Conservation (phyloP, 2,329 filamentous ascomycete species). For the Trichophyton rubrum region DNA sequence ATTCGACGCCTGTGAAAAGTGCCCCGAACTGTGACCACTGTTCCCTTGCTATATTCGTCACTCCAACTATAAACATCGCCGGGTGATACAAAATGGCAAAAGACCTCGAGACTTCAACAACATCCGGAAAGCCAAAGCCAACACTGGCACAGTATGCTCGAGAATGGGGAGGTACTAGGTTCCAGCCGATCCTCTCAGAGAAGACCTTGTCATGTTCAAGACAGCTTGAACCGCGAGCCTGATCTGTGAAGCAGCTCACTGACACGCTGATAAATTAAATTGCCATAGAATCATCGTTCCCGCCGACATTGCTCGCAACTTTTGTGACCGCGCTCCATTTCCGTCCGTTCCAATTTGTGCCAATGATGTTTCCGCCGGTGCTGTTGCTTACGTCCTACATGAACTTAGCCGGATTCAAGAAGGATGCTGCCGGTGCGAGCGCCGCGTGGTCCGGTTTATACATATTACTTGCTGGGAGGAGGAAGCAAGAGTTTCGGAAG, state of each 20-base stretch:
- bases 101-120: slow-evolving; percentile 14
- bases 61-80: not conserved
- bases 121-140: slow-evolving; percentile 25
- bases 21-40: not conserved
- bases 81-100: not conserved
- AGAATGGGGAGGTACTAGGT: slow-evolving; percentile 32
- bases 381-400: slow-evolving; percentile 55
- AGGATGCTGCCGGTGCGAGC: slow-evolving; percentile 50
- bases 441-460: slow-evolving; percentile 55
- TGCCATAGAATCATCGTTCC: slow-evolving; percentile 47
- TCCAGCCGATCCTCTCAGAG: not conserved
- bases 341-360: slow-evolving; percentile 52
- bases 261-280: slow-evolving; percentile 2
- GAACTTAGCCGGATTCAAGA: slow-evolving; percentile 50
- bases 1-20: not conserved
- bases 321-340: slow-evolving; percentile 54
- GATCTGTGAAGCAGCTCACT: not conserved
- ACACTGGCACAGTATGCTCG: slow-evolving; percentile 28
- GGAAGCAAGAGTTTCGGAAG: slow-evolving; percentile 37
- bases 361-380: slow-evolving; percentile 55
- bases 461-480: slow-evolving; percentile 47
- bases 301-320: slow-evolving; percentile 52
- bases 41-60: not conserved
- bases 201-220: not conserved
- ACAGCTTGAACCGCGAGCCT: not conserved